Evolutionary conservation across 2,329 filamentous ascomycete species (phyloP).

Genomic region (Trichoderma afroharzianum): DNA sequence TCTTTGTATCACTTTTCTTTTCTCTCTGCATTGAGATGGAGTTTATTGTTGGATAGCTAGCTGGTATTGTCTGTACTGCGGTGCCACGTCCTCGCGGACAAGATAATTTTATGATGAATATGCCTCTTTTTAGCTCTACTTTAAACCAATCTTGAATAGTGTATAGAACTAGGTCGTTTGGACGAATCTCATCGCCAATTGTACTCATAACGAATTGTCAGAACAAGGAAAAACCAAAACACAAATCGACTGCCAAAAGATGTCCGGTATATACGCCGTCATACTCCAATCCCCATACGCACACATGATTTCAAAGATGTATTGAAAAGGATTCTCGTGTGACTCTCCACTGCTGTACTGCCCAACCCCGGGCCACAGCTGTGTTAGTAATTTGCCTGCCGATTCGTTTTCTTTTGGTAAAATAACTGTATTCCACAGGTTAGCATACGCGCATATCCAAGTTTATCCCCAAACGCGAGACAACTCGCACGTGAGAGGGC

Average conservation of each 20-base stretch:
- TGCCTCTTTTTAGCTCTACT: neutral
- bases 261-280: conserved; percentile 7
- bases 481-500: neutral
- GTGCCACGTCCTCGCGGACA: conserved; percentile 10
- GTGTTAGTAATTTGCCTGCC: conserved; percentile 53
- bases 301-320: conserved; percentile 4
- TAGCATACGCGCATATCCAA: neutral
- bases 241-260: neutral
- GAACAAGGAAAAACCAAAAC: neutral
- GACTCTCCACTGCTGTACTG: conserved; percentile 18
- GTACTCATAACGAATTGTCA: neutral
- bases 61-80: conserved; percentile 2
- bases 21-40: conserved; percentile 28
- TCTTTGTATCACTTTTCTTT: conserved; percentile 1
- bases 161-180: neutral
- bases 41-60: conserved; percentile 22
- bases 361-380: conserved; percentile 48
- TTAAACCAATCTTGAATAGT: neutral
- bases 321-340: neutral
- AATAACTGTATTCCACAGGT: conserved; percentile 44
- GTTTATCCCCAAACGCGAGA: neutral
- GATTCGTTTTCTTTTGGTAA: conserved; percentile 66
- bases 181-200: neutral
- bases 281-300: conserved; percentile 11
- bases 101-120: conserved; percentile 19